Conservation (phyloP, 371 early-diverging fungal genomes). For the Coemansia sp. region DNA sequence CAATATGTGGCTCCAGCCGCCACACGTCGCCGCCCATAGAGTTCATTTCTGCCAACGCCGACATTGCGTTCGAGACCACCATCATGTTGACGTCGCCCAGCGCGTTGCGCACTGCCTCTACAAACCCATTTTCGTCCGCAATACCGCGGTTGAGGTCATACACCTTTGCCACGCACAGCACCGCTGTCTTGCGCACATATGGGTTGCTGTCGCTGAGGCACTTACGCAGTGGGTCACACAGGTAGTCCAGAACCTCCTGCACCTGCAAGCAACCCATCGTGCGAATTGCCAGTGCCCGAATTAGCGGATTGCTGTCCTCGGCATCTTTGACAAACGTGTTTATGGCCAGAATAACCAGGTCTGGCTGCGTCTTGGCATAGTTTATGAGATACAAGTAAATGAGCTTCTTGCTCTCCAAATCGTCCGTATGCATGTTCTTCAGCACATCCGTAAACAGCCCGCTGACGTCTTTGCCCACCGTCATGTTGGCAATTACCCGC, state of each 20-base stretch:
- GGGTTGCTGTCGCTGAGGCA: constrained; percentile 60
- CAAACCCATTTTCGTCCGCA: constrained; percentile 74
- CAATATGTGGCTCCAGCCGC: constrained; percentile 67
- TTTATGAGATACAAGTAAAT: constrained; percentile 79
- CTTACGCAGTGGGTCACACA: constrained; percentile 54
- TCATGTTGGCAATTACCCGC: constrained; percentile 95
- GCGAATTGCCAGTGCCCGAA: constrained; percentile 94
- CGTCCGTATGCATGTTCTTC: constrained; percentile 98
- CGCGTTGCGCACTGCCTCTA: constrained; percentile 78
- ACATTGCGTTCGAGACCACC: constrained; percentile 91
- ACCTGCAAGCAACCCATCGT: constrained; percentile 97
- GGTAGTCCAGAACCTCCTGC: constrained; percentile 86
- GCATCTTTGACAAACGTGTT: constrained; percentile 97
- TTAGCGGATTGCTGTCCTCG: constrained; percentile 89
- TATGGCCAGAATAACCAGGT: constrained; percentile 94
- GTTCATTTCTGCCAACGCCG: constrained; percentile 86
- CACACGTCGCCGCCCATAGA: constrained; percentile 60
- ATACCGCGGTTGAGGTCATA: constrained; percentile 60
- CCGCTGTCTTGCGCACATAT: constrained; percentile 91
- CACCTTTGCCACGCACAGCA: constrained; percentile 84
- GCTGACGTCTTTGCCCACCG: constrained; percentile 85
- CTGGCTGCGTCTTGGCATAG: constrained; percentile 94
- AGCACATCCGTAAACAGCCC: constrained; percentile 84
- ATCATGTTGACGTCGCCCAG: constrained; percentile 93
- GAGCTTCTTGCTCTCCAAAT: constrained; percentile 85